Evolutionary conservation across 2,329 filamentous ascomycete species (phyloP).

Genomic region (Paradendryphiella salina): DNA sequence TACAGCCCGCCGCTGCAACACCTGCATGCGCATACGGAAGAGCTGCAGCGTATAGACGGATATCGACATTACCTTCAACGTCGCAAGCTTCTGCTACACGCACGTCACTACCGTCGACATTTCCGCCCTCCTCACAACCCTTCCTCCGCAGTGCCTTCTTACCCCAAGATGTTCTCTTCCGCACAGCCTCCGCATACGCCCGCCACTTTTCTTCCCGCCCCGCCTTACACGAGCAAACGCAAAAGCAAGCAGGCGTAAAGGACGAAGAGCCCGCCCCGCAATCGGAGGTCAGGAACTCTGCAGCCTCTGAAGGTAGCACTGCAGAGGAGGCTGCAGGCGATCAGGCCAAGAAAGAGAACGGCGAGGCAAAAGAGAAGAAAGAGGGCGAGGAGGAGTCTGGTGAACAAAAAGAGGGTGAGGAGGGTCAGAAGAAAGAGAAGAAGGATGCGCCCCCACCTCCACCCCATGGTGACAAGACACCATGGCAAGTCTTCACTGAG

Average conservation of each 20-base stretch:
- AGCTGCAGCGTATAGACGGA: conserved; percentile 54
- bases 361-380: conserved; percentile 48
- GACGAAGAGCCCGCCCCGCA: conserved; percentile 36
- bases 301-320: conserved; percentile 44
- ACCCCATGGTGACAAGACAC: conserved; percentile 97
- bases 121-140: conserved; percentile 23
- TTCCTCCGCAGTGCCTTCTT: conserved; percentile 52
- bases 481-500: conserved; percentile 98
- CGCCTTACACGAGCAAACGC: conserved; percentile 39
- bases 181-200: conserved; percentile 48
- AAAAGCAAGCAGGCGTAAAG: conserved; percentile 42
- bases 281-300: conserved; percentile 47
- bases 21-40: conserved; percentile 50
- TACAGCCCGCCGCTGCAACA: conserved; percentile 44
- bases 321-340: conserved; percentile 43
- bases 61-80: conserved; percentile 42
- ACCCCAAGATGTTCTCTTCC: conserved; percentile 47
- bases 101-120: conserved; percentile 18
- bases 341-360: conserved; percentile 47
- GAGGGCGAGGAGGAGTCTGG: conserved; percentile 53
- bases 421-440: conserved; percentile 61
- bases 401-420: conserved; percentile 51
- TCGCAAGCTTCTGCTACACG: conserved; percentile 32
- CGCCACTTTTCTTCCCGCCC: conserved; percentile 52
- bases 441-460: conserved; percentile 77